Conservation (phyloP, 805 yeast species). For the Teunomyces lycoperdinae region DNA sequence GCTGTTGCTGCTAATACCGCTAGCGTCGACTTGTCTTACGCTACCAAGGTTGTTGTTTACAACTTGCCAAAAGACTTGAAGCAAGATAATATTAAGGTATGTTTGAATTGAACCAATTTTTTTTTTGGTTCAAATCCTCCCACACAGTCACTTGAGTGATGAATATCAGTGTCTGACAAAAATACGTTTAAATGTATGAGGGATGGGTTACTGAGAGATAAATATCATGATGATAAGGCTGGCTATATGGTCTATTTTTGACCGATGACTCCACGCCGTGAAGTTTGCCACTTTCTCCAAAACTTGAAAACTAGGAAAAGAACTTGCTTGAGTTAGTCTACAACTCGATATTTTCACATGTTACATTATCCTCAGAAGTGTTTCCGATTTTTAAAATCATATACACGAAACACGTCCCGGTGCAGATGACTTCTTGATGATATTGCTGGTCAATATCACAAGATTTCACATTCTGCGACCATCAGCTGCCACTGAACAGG, state of each 20-base stretch:
- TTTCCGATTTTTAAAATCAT: constrained; percentile 1
- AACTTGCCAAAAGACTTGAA: constrained; percentile 83
- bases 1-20: constrained; percentile 17
- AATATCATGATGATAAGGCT: neutral
- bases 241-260: neutral
- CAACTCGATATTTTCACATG: neutral
- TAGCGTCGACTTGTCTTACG: constrained; percentile 48
- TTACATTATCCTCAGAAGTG: neutral
- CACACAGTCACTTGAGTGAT: neutral
- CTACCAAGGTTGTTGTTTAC: constrained; percentile 82
- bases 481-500: neutral
- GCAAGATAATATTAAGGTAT: constrained; percentile 81
- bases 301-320: too few species aligned
- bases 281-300: too few species aligned
- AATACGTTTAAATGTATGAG: neutral
- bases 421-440: neutral
- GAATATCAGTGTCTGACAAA: neutral
- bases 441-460: constrained; percentile 1
- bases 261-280: too few species aligned
- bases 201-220: neutral
- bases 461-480: neutral
- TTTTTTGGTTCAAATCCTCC: neutral
- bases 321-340: too few species aligned
- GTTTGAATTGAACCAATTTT: constrained; percentile 32
- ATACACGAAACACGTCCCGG: neutral